Conservation (phyloP, 1,284 basidiomycete genomes). For the Grifola frondosa region DNA sequence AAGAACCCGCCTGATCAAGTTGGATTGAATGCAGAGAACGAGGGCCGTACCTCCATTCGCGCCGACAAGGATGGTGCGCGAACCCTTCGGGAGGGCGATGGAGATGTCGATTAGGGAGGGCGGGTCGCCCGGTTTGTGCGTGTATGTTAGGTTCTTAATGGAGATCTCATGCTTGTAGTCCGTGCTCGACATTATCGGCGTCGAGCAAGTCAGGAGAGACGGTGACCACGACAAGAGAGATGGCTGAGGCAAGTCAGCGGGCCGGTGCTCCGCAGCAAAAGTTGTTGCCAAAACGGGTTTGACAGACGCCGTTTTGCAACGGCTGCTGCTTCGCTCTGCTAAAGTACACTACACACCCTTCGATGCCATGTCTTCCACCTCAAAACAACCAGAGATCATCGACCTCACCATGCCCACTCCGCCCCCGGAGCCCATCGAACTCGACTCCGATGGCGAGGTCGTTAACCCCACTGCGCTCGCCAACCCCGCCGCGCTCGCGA, state of each 20-base stretch:
- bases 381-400: constrained; percentile 29
- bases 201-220: too few species aligned
- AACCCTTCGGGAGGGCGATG: constrained; percentile 68
- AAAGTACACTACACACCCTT: too few species aligned
- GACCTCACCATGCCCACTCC: constrained; percentile 34
- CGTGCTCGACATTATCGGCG: constrained; percentile 4
- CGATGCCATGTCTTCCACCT: neutral
- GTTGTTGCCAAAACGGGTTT: too few species aligned
- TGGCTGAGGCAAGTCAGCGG: too few species aligned
- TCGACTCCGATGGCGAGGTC: constrained; percentile 26
- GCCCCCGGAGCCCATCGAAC: constrained; percentile 23
- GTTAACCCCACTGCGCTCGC: too few species aligned
- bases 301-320: too few species aligned
- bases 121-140: constrained; percentile 42
- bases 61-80: constrained; percentile 82
- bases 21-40: constrained; percentile 1
- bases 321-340: too few species aligned
- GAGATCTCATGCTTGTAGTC: constrained; percentile 40
- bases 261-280: too few species aligned
- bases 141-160: constrained; percentile 62
- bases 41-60: constrained; percentile 80
- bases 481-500: neutral
- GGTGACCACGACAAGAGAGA: too few species aligned
- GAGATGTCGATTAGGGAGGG: constrained; percentile 67
- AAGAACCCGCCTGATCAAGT: constrained; percentile 7